These are phyloP conservation scores for Tylopilus felleus DNA, from an alignment of 768 basidiomycete genomes.

Conservation along the genomic window DNA sequence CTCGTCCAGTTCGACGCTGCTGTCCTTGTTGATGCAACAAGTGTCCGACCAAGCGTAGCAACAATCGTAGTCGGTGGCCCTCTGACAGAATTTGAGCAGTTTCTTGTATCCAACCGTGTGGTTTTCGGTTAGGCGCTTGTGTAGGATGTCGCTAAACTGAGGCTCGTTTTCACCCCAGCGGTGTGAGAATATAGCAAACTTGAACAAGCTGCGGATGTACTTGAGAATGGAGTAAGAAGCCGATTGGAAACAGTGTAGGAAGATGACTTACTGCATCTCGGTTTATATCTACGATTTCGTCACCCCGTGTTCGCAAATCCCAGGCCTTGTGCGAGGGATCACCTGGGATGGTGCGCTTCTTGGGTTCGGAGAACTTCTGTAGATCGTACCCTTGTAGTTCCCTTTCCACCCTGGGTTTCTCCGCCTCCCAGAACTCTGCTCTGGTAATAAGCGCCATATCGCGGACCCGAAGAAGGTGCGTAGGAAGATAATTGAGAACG, in stretches of 20 bases:
- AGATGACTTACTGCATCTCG: conserved; percentile 1
- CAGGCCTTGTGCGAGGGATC: background rate
- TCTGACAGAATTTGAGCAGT: conserved; percentile 15
- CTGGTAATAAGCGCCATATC: conserved; percentile 16
- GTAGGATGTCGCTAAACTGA: conserved; percentile 11
- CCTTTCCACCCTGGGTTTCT: conserved; percentile 4
- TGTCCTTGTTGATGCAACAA: conserved; percentile 22
- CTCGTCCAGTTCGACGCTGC: conserved; percentile 30
- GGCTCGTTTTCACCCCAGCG: conserved; percentile 24
- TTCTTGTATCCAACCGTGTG: conserved; percentile 17
- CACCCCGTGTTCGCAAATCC: background rate
- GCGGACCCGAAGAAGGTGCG: conserved; percentile 13
- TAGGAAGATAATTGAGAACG: conserved; percentile 18
- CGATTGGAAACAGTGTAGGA: background rate
- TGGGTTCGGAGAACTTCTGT: background rate
- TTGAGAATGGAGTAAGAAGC: background rate
- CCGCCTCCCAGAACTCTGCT: conserved; percentile 11
- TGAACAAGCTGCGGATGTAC: conserved; percentile 14
- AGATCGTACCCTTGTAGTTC: background rate
- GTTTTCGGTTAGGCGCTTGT: background rate
- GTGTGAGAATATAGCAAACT: conserved; percentile 19
- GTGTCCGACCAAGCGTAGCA: conserved; percentile 26
- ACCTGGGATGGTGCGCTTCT: background rate
- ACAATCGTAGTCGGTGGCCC: conserved; percentile 16
- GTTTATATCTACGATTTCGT: background rate